Percentiles rank a stretch among this genome's conserved stretches.
phyloP scores from a whole-genome alignment of 257 asterid species.

The Gardenia jasminoides region DNA sequence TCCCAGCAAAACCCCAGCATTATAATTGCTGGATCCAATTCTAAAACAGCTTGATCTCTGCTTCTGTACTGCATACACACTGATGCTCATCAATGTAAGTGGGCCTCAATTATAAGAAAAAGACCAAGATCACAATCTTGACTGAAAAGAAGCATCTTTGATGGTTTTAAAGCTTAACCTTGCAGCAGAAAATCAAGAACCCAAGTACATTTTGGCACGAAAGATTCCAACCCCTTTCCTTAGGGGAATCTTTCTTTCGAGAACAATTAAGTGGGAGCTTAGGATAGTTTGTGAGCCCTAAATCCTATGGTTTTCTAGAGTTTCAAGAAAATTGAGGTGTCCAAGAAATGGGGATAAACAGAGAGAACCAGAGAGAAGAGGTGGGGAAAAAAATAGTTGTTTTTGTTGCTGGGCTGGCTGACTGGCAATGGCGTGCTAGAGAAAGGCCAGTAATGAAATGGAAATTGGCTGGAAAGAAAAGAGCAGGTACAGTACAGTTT shows the following conservation, averaged over 20 bases:
- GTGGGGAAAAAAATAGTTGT: background rate
- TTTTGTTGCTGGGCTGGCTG: slow-evolving; percentile 19
- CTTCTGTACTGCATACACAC: slow-evolving; percentile 24
- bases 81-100: slow-evolving; percentile 18
- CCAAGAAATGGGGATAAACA: slow-evolving; percentile 21
- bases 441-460: slow-evolving; percentile 26
- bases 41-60: slow-evolving; percentile 32
- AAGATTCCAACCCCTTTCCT: slow-evolving; percentile 16
- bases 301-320: slow-evolving; percentile 28
- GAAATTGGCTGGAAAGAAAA: slow-evolving; percentile 60
- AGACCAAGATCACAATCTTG: slow-evolving; percentile 19
- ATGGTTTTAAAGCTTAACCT: slow-evolving; percentile 9
- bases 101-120: slow-evolving; percentile 17
- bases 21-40: slow-evolving; percentile 61
- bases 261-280: slow-evolving; percentile 30
- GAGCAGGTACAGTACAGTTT: slow-evolving; percentile 8
- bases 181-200: slow-evolving; percentile 25
- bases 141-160: slow-evolving; percentile 24
- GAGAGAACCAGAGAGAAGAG: slow-evolving; percentile 15
- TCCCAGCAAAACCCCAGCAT: slow-evolving; percentile 63
- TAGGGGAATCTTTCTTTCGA: slow-evolving; percentile 15
- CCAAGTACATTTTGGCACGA: slow-evolving; percentile 31
- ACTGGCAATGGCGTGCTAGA: slow-evolving; percentile 34
- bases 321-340: slow-evolving; percentile 33
- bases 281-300: slow-evolving; percentile 35